These are phyloP conservation scores for Zangia roseola DNA, from an alignment of 768 basidiomycete species.

Conservation along the genomic window DNA sequence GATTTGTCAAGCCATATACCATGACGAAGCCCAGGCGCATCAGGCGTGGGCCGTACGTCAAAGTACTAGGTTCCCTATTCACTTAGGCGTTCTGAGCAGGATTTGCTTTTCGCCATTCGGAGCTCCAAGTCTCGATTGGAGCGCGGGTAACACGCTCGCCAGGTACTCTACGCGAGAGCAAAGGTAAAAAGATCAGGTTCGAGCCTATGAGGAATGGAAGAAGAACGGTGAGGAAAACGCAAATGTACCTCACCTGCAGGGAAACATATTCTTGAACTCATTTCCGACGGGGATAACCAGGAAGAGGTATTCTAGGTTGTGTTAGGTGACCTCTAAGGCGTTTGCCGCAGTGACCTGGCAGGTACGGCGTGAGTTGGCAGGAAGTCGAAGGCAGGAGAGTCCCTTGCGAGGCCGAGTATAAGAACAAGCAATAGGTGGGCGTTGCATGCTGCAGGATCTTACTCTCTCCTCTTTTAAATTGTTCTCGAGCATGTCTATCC, in stretches of 20 bases:
- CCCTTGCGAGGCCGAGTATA: constrained; percentile 17
- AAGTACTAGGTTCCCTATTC: constrained; percentile 6
- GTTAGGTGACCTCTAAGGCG: neutral
- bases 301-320: neutral
- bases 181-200: constrained; percentile 10
- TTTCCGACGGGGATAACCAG: constrained; percentile 9
- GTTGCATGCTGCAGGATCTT: neutral
- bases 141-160: neutral
- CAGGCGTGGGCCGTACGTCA: constrained; percentile 6
- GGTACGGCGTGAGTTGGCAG: neutral
- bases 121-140: neutral
- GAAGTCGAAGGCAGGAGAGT: neutral
- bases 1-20: constrained; percentile 3
- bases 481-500: constrained; percentile 13
- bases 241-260: constrained; percentile 19
- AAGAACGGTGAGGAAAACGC: constrained; percentile 3
- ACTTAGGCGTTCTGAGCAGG: constrained; percentile 21
- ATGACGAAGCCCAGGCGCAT: constrained; percentile 4
- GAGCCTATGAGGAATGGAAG: neutral
- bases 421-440: constrained; percentile 10
- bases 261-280: constrained; percentile 1
- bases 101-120: constrained; percentile 21
- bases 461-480: constrained; percentile 2
- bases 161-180: neutral
- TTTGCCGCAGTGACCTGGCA: constrained; percentile 1